A percentile compares a stretch with the other conserved stretches of the same genome.
These are phyloP conservation scores for Hypoxylon sp. DNA, from an alignment of 2,329 filamentous ascomycete genomes.

Conservation along the genomic window DNA sequence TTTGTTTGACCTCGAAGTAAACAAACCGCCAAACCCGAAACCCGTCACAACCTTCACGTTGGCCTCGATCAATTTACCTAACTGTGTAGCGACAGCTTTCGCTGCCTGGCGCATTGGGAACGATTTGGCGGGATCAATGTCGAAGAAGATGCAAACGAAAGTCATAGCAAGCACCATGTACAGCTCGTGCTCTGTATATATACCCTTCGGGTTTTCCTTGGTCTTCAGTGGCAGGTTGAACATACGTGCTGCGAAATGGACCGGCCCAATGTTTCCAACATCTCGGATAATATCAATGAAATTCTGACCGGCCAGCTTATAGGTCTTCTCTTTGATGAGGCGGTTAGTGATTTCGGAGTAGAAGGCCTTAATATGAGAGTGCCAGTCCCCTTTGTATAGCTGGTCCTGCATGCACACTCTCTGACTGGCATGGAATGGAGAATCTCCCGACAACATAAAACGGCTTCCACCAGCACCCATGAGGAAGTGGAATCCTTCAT, in stretches of 20 bases:
- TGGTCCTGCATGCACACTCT: conserved; percentile 69
- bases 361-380: conserved; percentile 74
- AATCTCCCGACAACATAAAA: conserved; percentile 71
- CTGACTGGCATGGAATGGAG: conserved; percentile 63
- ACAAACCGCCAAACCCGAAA: conserved; percentile 64
- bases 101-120: conserved; percentile 74
- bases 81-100: conserved; percentile 68
- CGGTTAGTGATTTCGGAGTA: conserved; percentile 73
- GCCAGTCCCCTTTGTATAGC: conserved; percentile 74
- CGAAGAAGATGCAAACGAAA: conserved; percentile 75
- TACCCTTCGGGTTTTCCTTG: conserved; percentile 69
- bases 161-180: conserved; percentile 76
- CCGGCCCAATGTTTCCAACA: conserved; percentile 76
- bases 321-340: conserved; percentile 76
- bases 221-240: conserved; percentile 79
- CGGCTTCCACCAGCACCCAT: conserved; percentile 69
- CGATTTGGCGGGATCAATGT: conserved; percentile 75
- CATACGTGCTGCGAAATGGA: conserved; percentile 72
- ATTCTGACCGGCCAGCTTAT: conserved; percentile 70
- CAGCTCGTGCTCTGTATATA: conserved; percentile 69
- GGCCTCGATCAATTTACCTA: conserved; percentile 73
- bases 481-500: conserved; percentile 73
- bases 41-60: conserved; percentile 73
- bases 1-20: conserved; percentile 66
- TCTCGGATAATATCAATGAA: conserved; percentile 81